Evolutionary conservation across 495 filamentous ascomycete species (phyloP).

Genomic region (Penicillium crystallinum): DNA sequence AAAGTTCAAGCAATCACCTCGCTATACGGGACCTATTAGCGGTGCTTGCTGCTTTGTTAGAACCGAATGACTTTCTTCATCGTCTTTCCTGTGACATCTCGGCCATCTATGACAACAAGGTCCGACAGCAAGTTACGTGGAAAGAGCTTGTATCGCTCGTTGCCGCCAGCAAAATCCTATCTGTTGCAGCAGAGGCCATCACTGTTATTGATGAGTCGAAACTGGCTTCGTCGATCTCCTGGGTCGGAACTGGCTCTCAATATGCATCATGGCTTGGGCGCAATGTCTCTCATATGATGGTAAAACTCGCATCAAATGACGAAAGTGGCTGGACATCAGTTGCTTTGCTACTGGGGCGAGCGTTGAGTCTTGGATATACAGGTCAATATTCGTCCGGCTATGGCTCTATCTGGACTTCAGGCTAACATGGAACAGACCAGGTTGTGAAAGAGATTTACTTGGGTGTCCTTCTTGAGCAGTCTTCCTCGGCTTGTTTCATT

Average conservation of each 20-base stretch:
- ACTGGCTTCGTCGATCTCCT: constrained; percentile 34
- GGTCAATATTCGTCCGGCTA: constrained; percentile 42
- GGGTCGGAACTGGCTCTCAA: constrained; percentile 60
- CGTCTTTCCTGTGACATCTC: constrained; percentile 49
- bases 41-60: constrained; percentile 51
- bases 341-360: constrained; percentile 57
- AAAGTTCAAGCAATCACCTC: constrained; percentile 25
- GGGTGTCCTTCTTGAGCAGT: constrained; percentile 36
- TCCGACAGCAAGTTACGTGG: constrained; percentile 52
- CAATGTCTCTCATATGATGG: constrained; percentile 54
- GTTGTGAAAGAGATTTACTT: constrained; percentile 48
- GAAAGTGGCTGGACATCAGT: constrained; percentile 48
- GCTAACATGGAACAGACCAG: constrained; percentile 44
- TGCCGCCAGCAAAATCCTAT: constrained; percentile 66
- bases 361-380: constrained; percentile 66
- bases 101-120: constrained; percentile 24
- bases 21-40: constrained; percentile 37
- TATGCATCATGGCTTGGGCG: constrained; percentile 74
- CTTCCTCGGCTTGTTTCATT: constrained; percentile 26
- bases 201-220: constrained; percentile 39
- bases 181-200: constrained; percentile 70
- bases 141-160: constrained; percentile 61
- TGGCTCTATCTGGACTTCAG: neutral
- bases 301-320: constrained; percentile 29
- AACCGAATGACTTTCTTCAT: constrained; percentile 47